These are phyloP conservation scores for Hymenoscyphus scutula DNA, from an alignment of 2,329 filamentous ascomycete genomes.

Conservation along the genomic window DNA sequence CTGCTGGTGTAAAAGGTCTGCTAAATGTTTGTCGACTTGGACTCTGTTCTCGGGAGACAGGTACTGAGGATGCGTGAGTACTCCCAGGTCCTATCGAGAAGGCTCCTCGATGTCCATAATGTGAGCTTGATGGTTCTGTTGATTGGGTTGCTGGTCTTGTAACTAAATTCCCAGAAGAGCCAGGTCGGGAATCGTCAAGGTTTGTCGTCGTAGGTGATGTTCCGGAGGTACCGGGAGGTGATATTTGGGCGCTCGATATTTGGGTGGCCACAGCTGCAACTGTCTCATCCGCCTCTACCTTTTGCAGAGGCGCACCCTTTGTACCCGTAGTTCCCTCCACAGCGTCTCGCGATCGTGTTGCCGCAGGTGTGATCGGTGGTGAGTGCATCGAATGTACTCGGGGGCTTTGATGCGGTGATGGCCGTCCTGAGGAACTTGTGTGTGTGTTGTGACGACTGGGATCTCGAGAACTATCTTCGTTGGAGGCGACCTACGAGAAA, in stretches of 20 bases:
- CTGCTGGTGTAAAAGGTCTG: conserved; percentile 74
- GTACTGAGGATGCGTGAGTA: conserved; percentile 46
- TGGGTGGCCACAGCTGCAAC: conserved; percentile 60
- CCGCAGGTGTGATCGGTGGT: conserved; percentile 84
- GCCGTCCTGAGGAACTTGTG: conserved; percentile 56
- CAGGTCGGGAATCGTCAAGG: conserved; percentile 33
- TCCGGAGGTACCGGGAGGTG: conserved; percentile 54
- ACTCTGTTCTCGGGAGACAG: conserved; percentile 59
- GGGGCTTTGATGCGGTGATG: conserved; percentile 67
- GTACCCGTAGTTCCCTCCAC: conserved; percentile 35
- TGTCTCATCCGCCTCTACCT: conserved; percentile 37
- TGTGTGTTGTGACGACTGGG: conserved; percentile 64
- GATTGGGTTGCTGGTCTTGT: conserved; percentile 28
- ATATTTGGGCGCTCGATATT: conserved; percentile 49
- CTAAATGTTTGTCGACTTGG: conserved; percentile 67
- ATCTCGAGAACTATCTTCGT: conserved; percentile 55
- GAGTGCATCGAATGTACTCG: conserved; percentile 73
- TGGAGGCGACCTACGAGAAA: conserved; percentile 51
- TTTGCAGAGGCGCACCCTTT: conserved; percentile 37
- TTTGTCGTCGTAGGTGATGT: conserved; percentile 41
- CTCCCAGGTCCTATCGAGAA: conserved; percentile 35
- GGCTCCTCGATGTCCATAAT: conserved; percentile 22
- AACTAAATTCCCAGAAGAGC: conserved; percentile 33
- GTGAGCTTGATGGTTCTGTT: conserved; percentile 20
- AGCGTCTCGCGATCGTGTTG: conserved; percentile 60